phyloP scores from a whole-genome alignment of 2,329 filamentous ascomycete species.

The Calonectria pseudoreteaudii region DNA sequence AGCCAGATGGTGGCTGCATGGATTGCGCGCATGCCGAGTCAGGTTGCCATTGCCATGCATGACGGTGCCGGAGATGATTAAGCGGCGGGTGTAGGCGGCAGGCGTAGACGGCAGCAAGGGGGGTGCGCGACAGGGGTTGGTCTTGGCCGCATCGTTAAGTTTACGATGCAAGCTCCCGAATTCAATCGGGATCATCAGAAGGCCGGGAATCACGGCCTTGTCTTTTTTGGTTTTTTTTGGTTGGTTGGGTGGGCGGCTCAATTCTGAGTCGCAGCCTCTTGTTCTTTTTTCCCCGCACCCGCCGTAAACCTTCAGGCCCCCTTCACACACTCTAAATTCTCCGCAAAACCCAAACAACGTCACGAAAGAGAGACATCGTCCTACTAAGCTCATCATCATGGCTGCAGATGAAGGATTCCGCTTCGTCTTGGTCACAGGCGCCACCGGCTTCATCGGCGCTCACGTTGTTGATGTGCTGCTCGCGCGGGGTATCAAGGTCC shows the following conservation, averaged over 20 bases:
- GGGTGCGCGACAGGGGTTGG: neutral
- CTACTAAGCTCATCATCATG: neutral
- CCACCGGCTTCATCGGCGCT: conserved; percentile 47
- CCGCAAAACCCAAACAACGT: neutral
- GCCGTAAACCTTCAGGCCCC: neutral
- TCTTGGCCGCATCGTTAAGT: neutral
- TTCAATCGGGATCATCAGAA: neutral
- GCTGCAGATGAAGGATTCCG: neutral
- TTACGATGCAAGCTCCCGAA: neutral
- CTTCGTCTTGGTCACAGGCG: conserved; percentile 41
- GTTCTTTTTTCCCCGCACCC: conserved; percentile 8
- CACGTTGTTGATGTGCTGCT: conserved; percentile 50
- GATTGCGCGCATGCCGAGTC: neutral
- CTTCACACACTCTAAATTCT: neutral
- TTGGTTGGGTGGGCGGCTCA: neutral
- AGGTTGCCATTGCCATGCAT: too few relatives aligned
- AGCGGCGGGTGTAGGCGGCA: conserved; percentile 22
- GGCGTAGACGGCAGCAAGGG: conserved; percentile 17
- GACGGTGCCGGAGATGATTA: conserved; percentile 14
- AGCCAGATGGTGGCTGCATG: neutral
- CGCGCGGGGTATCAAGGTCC: conserved; percentile 44
- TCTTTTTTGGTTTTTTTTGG: too few relatives aligned
- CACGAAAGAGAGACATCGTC: neutral
- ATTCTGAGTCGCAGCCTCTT: neutral
- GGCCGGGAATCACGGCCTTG: neutral